These are phyloP conservation scores for Trypethelium eluteriae DNA, from an alignment of 495 filamentous ascomycete genomes.

Conservation along the genomic window DNA sequence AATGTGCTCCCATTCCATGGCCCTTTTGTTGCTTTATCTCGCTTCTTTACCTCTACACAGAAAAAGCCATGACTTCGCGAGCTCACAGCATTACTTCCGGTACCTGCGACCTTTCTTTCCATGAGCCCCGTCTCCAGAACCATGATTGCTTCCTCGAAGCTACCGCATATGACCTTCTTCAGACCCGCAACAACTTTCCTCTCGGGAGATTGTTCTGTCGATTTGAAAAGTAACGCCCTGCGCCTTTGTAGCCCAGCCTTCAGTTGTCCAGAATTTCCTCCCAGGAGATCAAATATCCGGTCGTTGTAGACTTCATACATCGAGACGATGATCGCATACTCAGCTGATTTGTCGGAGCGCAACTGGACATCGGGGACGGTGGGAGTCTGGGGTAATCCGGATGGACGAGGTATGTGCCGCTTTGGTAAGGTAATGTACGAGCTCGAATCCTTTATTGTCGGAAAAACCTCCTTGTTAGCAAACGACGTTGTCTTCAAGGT, in stretches of 20 bases:
- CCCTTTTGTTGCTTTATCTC: slow-evolving; percentile 46
- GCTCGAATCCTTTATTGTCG: slow-evolving; percentile 42
- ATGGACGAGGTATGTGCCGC: slow-evolving; percentile 41
- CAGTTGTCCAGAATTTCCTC: slow-evolving; percentile 41
- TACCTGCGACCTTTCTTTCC: slow-evolving; percentile 81
- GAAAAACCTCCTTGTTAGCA: slow-evolving; percentile 32
- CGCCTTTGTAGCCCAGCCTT: slow-evolving; percentile 49
- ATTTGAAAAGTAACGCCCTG: slow-evolving; percentile 76
- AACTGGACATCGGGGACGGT: slow-evolving; percentile 61
- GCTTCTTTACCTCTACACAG: slow-evolving; percentile 87
- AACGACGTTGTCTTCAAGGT: slow-evolving; percentile 27
- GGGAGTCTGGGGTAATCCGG: slow-evolving; percentile 60
- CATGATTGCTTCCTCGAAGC: slow-evolving; percentile 75
- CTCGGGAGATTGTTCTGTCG: slow-evolving; percentile 73
- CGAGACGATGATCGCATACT: slow-evolving; percentile 83
- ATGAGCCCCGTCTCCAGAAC: slow-evolving; percentile 84
- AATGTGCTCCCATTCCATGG: slow-evolving; percentile 75
- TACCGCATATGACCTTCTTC: slow-evolving; percentile 82
- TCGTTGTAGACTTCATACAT: slow-evolving; percentile 99
- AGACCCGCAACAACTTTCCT: slow-evolving; percentile 87
- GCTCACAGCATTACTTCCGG: slow-evolving; percentile 79
- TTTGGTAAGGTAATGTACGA: slow-evolving; percentile 33
- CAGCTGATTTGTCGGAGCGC: slow-evolving; percentile 59
- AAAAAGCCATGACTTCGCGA: slow-evolving; percentile 95
- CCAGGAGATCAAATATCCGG: slow-evolving; percentile 87